A percentile compares a stretch with the other conserved stretches of the same genome.
phyloP scores from a whole-genome alignment of 345 rosid species.

The Populus pruinosa region DNA sequence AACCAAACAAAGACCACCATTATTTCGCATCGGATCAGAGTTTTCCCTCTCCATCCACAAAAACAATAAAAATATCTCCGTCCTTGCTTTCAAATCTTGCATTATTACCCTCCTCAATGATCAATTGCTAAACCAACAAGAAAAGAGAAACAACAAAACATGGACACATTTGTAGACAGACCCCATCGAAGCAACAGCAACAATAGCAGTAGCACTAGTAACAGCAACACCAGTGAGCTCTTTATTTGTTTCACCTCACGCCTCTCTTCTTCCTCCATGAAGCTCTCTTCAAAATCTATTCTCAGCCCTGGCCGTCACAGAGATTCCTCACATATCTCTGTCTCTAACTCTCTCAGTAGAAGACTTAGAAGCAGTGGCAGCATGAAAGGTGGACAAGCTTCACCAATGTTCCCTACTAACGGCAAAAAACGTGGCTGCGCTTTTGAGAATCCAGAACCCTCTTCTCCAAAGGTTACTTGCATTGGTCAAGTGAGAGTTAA shows the following conservation, averaged over 20 bases:
- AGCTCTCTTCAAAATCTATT: conserved; percentile 68
- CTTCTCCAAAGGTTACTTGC: conserved; percentile 95
- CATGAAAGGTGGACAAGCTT: conserved; percentile 69
- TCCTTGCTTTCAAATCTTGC: neutral
- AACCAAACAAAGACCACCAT: conserved; percentile 8
- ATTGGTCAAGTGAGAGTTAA: conserved; percentile 98
- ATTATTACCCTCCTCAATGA: neutral
- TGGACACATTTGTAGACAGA: conserved; percentile 59
- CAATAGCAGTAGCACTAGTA: conserved; percentile 24
- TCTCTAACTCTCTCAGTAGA: conserved; percentile 76
- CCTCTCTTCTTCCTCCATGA: conserved; percentile 87
- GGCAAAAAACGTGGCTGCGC: conserved; percentile 58
- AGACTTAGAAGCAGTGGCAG: conserved; percentile 69
- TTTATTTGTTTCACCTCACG: conserved; percentile 88
- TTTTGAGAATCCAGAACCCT: conserved; percentile 79
- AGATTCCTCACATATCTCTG: conserved; percentile 68
- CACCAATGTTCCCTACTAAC: conserved; percentile 74
- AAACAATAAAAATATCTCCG: neutral
- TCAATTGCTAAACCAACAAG: neutral
- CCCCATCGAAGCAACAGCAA: conserved; percentile 65
- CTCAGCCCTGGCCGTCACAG: conserved; percentile 65
- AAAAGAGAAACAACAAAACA: neutral
- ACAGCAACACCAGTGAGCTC: conserved; percentile 44
- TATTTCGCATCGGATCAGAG: neutral
- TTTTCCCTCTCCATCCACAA: neutral